A percentile compares a stretch with the other conserved stretches of the same genome.
Evolutionary conservation across 2,329 filamentous ascomycete species (phyloP).

Genomic region (Cadophora luteo-olivacea): DNA sequence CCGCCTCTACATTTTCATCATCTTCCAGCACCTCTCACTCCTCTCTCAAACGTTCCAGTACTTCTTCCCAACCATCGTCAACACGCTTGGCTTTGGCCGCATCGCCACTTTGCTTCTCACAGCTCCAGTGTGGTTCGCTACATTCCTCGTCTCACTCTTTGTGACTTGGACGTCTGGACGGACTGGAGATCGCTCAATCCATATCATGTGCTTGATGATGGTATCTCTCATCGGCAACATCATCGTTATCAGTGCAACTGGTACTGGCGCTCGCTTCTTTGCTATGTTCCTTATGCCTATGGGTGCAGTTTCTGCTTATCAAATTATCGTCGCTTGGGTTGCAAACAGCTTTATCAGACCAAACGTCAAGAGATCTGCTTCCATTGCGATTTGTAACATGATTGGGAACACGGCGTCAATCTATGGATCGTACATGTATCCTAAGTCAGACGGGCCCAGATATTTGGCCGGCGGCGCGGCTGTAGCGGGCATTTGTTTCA

Average conservation of each 20-base stretch:
- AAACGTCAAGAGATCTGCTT: constrained; percentile 44
- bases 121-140: constrained; percentile 62
- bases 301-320: constrained; percentile 58
- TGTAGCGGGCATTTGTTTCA: constrained; percentile 45
- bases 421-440: constrained; percentile 46
- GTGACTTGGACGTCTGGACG: constrained; percentile 62
- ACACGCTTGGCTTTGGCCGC: constrained; percentile 62
- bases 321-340: constrained; percentile 46
- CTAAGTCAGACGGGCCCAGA: constrained; percentile 44
- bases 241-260: constrained; percentile 58
- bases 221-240: constrained; percentile 60
- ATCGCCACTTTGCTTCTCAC: constrained; percentile 64
- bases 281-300: constrained; percentile 68
- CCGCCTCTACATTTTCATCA: constrained; percentile 56
- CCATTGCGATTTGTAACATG: constrained; percentile 42
- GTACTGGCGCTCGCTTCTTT: constrained; percentile 61
- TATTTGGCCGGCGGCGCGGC: constrained; percentile 47
- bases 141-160: constrained; percentile 58
- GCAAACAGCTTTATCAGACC: constrained; percentile 45
- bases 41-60: constrained; percentile 65
- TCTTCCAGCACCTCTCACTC: constrained; percentile 59
- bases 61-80: constrained; percentile 69
- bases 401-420: constrained; percentile 43
- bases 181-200: constrained; percentile 60
- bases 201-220: constrained; percentile 60